Evolutionary conservation across 768 basidiomycete species (phyloP), one percentile per base, ranked within the genome.

Genomic region (Boletus sp.): DNA sequence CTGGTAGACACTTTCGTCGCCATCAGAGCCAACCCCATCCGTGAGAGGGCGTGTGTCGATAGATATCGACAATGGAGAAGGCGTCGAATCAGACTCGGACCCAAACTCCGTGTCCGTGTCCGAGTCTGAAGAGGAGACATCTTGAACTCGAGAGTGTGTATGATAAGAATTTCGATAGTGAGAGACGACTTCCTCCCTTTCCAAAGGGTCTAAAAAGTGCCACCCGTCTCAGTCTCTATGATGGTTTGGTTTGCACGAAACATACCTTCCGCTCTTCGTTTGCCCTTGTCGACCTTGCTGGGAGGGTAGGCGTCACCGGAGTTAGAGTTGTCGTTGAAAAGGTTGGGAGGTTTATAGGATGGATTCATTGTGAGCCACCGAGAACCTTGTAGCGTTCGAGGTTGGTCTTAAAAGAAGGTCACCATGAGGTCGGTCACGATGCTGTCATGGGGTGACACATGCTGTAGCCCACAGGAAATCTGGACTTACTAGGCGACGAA

Each of bases 191-290:
- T 36, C 35, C 4, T 52, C 29, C 5, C 7, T 11, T 24, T 54
- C 62, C n/a, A 50, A 51, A 46, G 58, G 56, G 3, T 61, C 64
- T 67, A 29, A 18, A 53, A 35, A 17, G 20, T 5, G 17, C n/a
- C 42, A 12, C 15, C 5, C 2, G n/a, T 7, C 1, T 60, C n/a
- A 49, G 36, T 15, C 5, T 14, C 18, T 29, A 28, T 7, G 17
- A n/a, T 2, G 12, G 4, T 6, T 32, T 20, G 0, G 24, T 44
- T 6, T 1, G 11, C n/a, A 24, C 8, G 24, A 45, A 17, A 46
- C 54, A 24, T 12, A 62, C 65, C 66, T 32, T 62, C 52, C 0
- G 60, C 66, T 42, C 58, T 66, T 52, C 15, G 51, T 41, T 66
- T 65, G 5, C 66, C 66, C 39, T 66, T 66, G 47, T 66, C 65